Evolutionary conservation across 2,329 filamentous ascomycete genomes (phyloP), one percentile per base, ranked within the genome.

Genomic region (Metarhizium album): DNA sequence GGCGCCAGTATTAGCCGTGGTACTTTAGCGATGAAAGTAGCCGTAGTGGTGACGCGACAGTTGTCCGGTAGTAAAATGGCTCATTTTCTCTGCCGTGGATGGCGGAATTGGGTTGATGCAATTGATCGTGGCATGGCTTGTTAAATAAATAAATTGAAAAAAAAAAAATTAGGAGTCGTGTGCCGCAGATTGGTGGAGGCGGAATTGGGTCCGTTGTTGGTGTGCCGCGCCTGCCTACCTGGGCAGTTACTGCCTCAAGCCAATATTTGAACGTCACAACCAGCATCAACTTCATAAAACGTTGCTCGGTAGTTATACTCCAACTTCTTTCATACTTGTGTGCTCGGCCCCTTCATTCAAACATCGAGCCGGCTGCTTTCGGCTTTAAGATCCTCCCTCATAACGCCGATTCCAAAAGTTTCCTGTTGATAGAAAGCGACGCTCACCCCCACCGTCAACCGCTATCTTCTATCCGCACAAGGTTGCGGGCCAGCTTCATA

Each of bases 181-280:
- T 31, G 13, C 38, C 13, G 43, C 27, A 22, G 24, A 37, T 27
- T 46, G 47, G 53, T 48, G 54, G 43, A 40, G 51, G 42, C 43
- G 51, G 37, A 46, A 45, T 43, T 46, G 29, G 23, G 20, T 31
- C 43, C 49, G 35, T 31, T 29, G 33, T 29, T 9, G n/a, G 27
- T 29, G 27, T 29, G 27, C 27, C 38, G 37, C 27, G 11, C 33
- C 33, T n/a, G 33, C 14, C 33, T 31, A n/a, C n/a, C n/a, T 31
- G 29, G 5, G 29, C 5, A 31, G 5, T 31, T 5, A 31, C 5
- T 5, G 29, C 29, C 11, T 11, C 5, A 5, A 31, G 11, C 29
- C 29, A 5, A 5, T 11, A 5, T 31, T 31, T 5, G 5, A 5
- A 31, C 29, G 5, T 31, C 5, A 31, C 11, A 31, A 11, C 29